phyloP scores from a whole-genome alignment of 495 filamentous ascomycete species.

The Aspergillus mulundensis region DNA sequence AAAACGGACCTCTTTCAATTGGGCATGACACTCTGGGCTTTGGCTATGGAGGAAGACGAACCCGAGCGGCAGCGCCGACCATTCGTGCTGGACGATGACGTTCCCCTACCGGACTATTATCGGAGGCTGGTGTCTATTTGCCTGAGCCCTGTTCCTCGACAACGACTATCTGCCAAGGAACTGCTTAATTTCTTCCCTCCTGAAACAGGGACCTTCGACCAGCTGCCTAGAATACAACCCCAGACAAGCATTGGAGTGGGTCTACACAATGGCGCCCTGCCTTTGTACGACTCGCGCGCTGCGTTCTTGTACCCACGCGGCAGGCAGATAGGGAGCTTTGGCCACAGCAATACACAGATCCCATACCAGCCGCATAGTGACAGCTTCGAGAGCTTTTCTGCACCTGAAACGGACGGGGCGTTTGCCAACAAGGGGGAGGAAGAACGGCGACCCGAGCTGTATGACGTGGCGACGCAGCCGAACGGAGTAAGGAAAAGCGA shows the following conservation, averaged over 20 bases:
- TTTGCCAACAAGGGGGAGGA: not conserved
- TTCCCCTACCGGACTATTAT: constrained; percentile 56
- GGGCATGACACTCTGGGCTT: constrained; percentile 94
- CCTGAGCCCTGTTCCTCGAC: constrained; percentile 51
- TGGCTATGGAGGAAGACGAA: constrained; percentile 84
- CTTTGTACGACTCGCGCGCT: constrained; percentile 18
- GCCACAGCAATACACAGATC: not conserved
- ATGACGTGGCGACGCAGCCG: not conserved
- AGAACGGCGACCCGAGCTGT: not conserved
- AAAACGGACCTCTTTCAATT: constrained; percentile 95
- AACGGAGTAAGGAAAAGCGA: not conserved
- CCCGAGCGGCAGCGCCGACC: constrained; percentile 80
- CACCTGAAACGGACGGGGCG: not conserved
- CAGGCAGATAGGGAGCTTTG: constrained; percentile 5
- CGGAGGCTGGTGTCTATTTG: constrained; percentile 55
- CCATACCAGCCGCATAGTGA: not conserved
- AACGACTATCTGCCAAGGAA: constrained; percentile 54
- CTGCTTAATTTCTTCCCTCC: constrained; percentile 49
- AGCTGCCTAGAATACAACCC: constrained; percentile 9
- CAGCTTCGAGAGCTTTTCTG: not conserved
- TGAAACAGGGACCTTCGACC: constrained; percentile 4
- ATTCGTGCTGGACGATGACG: constrained; percentile 44
- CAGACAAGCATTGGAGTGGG: constrained; percentile 18
- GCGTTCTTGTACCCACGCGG: constrained; percentile 15
- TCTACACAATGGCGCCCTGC: constrained; percentile 18